Evolutionary conservation across 2,329 filamentous ascomycete species (phyloP).

Genomic region (Stromatinia cepivora): DNA sequence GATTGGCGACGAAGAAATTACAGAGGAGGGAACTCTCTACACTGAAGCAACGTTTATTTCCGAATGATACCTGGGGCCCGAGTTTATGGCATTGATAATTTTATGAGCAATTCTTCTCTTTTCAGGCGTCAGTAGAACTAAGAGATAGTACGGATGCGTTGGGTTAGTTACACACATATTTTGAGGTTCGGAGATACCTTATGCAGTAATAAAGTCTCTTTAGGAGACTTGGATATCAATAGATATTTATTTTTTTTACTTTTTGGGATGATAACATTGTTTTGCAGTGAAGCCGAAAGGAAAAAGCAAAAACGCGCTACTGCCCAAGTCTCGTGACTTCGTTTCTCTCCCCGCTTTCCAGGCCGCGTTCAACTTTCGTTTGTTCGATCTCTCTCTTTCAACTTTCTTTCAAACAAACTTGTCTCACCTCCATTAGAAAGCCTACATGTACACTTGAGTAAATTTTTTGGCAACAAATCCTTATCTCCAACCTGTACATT

Average conservation of each 20-base stretch:
- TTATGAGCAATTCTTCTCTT: constrained; percentile 24
- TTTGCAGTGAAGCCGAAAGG: background rate
- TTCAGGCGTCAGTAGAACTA: constrained; percentile 35
- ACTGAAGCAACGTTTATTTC: constrained; percentile 97
- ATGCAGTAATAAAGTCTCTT: constrained; percentile 8
- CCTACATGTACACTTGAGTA: background rate
- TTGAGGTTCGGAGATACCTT: background rate
- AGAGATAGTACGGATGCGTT: constrained; percentile 37
- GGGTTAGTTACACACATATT: constrained; percentile 25
- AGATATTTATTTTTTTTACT: background rate
- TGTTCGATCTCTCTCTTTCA: background rate
- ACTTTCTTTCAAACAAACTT: background rate
- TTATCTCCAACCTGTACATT: background rate
- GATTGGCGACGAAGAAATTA: constrained; percentile 74
- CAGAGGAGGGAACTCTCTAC: constrained; percentile 78
- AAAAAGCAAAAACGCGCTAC: background rate
- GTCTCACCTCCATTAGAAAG: background rate
- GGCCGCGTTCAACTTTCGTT: background rate
- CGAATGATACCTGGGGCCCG: constrained; percentile 39
- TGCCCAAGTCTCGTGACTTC: constrained; percentile 6
- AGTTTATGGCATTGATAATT: constrained; percentile 1
- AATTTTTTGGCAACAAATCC: background rate
- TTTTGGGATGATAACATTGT: background rate
- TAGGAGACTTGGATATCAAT: background rate
- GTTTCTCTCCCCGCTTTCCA: background rate